Base-by-base conservation (phyloP, 345 rosid genomes). In the Gynandropsis gynandra region DNA sequence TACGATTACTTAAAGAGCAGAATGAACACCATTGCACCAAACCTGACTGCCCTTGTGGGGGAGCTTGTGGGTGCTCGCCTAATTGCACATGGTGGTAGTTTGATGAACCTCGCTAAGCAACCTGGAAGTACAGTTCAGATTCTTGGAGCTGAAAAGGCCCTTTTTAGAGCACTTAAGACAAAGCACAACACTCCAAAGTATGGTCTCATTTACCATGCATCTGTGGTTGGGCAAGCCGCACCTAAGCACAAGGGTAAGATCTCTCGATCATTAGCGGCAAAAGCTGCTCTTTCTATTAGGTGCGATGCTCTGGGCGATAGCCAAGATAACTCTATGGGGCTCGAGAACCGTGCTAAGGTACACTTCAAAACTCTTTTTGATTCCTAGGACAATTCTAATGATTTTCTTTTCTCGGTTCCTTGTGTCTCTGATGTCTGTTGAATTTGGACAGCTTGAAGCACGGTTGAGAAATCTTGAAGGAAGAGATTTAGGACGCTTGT, bases 41-140 rank as follows among this genome's bases (percentile, higher is more conserved):
- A 85, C 65, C 85, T 92, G 74, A 85, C 98, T 59, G 84, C 85
- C 35, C 80, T 92, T 7, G 98, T 92, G 0, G 98, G 98, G 5
- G 97, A 92, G 74, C 93, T 92, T 50, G 98, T 87, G 1, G 97
- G 98, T 43, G 97, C 95, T 58, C 95, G 94, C 7, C 78, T 92
- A 8, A 87, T 92, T 18, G 94, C 97, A 13, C 97, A 87, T 48
- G 98, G 95, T 0, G 97, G 96, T 46, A 85, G 97, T 71, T 78
- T 87, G 66, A 38, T 85, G 67, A 92, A 87, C 72, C 95, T 92
- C 17, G 76, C 94, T 8, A 92, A 87, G 78, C 93, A 82, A 64
- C 97, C 97, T 37, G 96, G 98, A 11, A 87, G 97, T 72, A 85
- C 88, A 0, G 67, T 87, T 66, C 98, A 87, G 80, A 82, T 87